Evolutionary conservation across 2,329 filamentous ascomycete genomes (phyloP).

Genomic region (Diaporthe destruens): DNA sequence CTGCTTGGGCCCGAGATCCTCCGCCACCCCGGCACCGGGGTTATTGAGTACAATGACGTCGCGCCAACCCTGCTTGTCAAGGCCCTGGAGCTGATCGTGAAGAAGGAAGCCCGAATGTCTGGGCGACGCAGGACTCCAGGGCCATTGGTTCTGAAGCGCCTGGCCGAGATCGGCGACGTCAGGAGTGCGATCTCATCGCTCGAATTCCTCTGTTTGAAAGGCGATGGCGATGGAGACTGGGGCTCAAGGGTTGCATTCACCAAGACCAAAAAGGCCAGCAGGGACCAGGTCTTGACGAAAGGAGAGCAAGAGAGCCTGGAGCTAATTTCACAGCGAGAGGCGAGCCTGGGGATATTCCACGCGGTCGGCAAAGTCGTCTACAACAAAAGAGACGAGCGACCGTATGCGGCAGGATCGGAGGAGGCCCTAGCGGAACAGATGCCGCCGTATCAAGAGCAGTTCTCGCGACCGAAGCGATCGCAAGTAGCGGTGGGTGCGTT

Average conservation of each 20-base stretch:
- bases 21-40: slow-evolving; percentile 80
- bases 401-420: slow-evolving; percentile 52
- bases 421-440: slow-evolving; percentile 65
- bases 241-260: slow-evolving; percentile 78
- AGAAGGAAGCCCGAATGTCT: slow-evolving; percentile 87
- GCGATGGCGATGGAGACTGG: slow-evolving; percentile 81
- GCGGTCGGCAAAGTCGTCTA: slow-evolving; percentile 96
- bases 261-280: slow-evolving; percentile 73
- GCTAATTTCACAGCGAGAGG: slow-evolving; percentile 86
- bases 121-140: slow-evolving; percentile 82
- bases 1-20: slow-evolving; percentile 89
- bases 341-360: slow-evolving; percentile 93
- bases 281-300: slow-evolving; percentile 73
- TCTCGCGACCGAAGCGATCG: slow-evolving; percentile 71
- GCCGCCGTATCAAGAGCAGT: slow-evolving; percentile 69
- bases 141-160: slow-evolving; percentile 79
- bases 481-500: slow-evolving; percentile 79
- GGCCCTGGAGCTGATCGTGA: slow-evolving; percentile 83
- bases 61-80: slow-evolving; percentile 88
- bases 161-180: slow-evolving; percentile 91
- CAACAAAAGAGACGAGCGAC: slow-evolving; percentile 82
- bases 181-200: slow-evolving; percentile 92
- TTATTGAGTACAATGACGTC: slow-evolving; percentile 94
- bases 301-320: slow-evolving; percentile 85
- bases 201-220: slow-evolving; percentile 90